A percentile compares a stretch with the other conserved stretches of the same genome.
phyloP scores from a whole-genome alignment of 495 filamentous ascomycete species.

The Talaromyces ruber region DNA sequence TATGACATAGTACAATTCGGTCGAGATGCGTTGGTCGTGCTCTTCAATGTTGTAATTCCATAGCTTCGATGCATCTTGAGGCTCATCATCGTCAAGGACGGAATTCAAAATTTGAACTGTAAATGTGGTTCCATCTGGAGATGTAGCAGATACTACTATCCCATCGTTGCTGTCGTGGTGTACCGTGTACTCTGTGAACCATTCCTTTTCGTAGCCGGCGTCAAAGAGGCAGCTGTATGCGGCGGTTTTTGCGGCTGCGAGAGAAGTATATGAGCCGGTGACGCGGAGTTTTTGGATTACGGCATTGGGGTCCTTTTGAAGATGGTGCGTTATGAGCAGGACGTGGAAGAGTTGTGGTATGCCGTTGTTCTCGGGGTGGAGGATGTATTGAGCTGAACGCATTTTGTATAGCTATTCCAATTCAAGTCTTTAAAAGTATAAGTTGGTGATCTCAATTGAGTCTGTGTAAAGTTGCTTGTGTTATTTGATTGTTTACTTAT shows the following conservation, averaged over 20 bases:
- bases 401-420: not conserved
- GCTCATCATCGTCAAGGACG: slow-evolving; percentile 5
- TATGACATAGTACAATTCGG: slow-evolving; percentile 15
- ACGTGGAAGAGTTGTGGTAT: slow-evolving; percentile 10
- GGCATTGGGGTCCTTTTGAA: slow-evolving; percentile 9
- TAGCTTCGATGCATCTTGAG: not conserved
- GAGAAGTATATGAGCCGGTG: slow-evolving; percentile 14
- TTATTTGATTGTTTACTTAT: not conserved
- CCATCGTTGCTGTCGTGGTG: slow-evolving; percentile 9
- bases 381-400: not conserved
- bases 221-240: slow-evolving; percentile 13
- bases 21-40: slow-evolving; percentile 8
- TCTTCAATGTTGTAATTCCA: not conserved
- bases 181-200: slow-evolving; percentile 6
- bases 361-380: not conserved
- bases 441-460: not conserved
- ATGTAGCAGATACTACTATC: slow-evolving; percentile 7
- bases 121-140: slow-evolving; percentile 13
- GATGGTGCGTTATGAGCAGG: slow-evolving; percentile 6
- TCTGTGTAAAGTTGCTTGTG: not conserved
- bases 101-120: slow-evolving; percentile 12
- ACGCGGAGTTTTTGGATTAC: slow-evolving; percentile 11
- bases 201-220: slow-evolving; percentile 16
- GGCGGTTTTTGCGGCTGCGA: slow-evolving; percentile 11
- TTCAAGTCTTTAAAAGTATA: not conserved